These are phyloP conservation scores for Ephemerocybe angulata DNA, from an alignment of 768 basidiomycete species.

Conservation along the genomic window DNA sequence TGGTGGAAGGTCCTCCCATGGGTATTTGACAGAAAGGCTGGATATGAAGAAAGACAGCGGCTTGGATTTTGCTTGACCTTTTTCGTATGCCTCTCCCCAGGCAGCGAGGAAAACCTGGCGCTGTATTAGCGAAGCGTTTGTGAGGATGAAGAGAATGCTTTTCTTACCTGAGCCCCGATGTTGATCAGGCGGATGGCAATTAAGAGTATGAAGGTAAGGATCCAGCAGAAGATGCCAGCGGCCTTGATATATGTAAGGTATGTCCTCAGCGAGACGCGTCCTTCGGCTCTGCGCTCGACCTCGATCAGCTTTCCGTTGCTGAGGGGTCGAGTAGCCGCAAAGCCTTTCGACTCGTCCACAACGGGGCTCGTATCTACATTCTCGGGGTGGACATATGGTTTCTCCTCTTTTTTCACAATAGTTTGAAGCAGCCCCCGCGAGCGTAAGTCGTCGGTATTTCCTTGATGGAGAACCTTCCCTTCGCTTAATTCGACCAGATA, in stretches of 20 bases:
- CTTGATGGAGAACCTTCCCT: conserved; percentile 49
- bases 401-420: conserved; percentile 46
- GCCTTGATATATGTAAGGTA: conserved; percentile 64
- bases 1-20: conserved; percentile 51
- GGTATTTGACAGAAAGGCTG: conserved; percentile 25
- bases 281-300: conserved; percentile 63
- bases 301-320: conserved; percentile 55
- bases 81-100: conserved; percentile 67
- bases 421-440: conserved; percentile 39
- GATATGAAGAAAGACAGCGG: conserved; percentile 15
- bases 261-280: conserved; percentile 53
- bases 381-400: conserved; percentile 27
- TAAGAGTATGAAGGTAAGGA: conserved; percentile 49
- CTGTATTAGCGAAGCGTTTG: background rate
- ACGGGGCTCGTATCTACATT: conserved; percentile 11
- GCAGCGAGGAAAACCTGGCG: conserved; percentile 58
- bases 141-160: background rate
- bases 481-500: conserved; percentile 62
- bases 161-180: conserved; percentile 54
- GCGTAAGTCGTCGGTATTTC: conserved; percentile 45
- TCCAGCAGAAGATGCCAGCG: conserved; percentile 54
- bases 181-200: conserved; percentile 53
- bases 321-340: conserved; percentile 8
- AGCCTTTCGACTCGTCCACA: conserved; percentile 14
- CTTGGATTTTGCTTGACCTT: conserved; percentile 1